Evolutionary conservation across 345 rosid species (phyloP).

Genomic region (Dipteronia sinensis): DNA sequence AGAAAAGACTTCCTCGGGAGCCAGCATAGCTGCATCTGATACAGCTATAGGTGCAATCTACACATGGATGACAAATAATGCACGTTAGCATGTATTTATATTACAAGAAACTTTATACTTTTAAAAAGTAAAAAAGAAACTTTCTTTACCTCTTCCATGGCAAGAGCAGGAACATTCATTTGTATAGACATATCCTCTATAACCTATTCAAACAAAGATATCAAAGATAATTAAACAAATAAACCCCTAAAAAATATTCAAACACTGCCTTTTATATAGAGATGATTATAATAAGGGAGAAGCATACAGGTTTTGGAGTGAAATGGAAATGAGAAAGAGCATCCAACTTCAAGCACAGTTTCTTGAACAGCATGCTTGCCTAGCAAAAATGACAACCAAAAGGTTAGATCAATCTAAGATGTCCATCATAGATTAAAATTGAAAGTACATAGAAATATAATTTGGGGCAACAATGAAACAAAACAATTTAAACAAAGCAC

Average conservation of each 20-base stretch:
- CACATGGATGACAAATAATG: slow-evolving; percentile 26
- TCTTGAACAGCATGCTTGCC: slow-evolving; percentile 82
- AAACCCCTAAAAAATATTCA: neutral
- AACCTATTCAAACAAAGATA: slow-evolving; percentile 51
- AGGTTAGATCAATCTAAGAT: slow-evolving; percentile 12
- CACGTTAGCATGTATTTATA: slow-evolving; percentile 6
- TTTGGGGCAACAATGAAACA: neutral
- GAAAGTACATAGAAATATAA: neutral
- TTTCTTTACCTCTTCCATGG: slow-evolving; percentile 88
- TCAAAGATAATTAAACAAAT: slow-evolving; percentile 2
- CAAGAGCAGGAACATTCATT: slow-evolving; percentile 90
- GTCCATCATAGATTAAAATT: neutral
- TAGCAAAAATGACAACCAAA: slow-evolving; percentile 28
- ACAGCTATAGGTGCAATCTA: slow-evolving; percentile 93
- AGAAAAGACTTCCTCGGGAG: slow-evolving; percentile 88
- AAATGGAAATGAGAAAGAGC: slow-evolving; percentile 97
- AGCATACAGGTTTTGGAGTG: slow-evolving; percentile 92
- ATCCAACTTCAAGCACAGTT: slow-evolving; percentile 88
- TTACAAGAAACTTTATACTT: slow-evolving; percentile 1
- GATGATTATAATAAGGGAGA: slow-evolving; percentile 16
- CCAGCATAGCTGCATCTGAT: slow-evolving; percentile 97
- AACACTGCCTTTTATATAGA: neutral
- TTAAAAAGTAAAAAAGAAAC: neutral
- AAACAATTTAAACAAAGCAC: slow-evolving; percentile 30
- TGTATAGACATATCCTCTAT: slow-evolving; percentile 91